Percentiles rank a stretch among this genome's conserved stretches.
Evolutionary conservation across 2,329 filamentous ascomycete genomes (phyloP).

Genomic region (Xylariaceae sp.): DNA sequence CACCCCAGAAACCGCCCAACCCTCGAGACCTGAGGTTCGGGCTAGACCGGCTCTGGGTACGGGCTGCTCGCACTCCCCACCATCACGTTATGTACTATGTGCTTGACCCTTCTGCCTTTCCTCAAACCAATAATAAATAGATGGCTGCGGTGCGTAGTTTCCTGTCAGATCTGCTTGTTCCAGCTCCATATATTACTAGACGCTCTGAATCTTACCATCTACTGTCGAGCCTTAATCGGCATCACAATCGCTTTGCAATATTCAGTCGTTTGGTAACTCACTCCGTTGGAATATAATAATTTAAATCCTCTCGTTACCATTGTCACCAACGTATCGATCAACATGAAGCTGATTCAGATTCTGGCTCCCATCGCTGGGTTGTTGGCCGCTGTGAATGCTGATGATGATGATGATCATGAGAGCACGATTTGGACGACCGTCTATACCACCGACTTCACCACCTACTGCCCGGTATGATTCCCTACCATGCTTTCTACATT

Average conservation of each 20-base stretch:
- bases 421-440: constrained; percentile 45
- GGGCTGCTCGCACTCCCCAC: constrained; percentile 27
- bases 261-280: constrained; percentile 29
- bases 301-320: constrained; percentile 27
- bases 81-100: constrained; percentile 24
- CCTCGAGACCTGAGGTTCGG: constrained; percentile 23
- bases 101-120: constrained; percentile 5
- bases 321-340: constrained; percentile 27
- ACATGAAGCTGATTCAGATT: constrained; percentile 42
- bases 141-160: constrained; percentile 25
- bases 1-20: constrained; percentile 25
- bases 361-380: constrained; percentile 39
- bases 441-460: constrained; percentile 42
- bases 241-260: constrained; percentile 31
- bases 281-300: constrained; percentile 24
- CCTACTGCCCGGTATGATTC: constrained; percentile 47
- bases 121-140: constrained; percentile 27
- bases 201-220: constrained; percentile 19
- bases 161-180: constrained; percentile 5
- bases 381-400: constrained; percentile 34
- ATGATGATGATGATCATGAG: constrained; percentile 28
- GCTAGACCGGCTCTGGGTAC: constrained; percentile 22
- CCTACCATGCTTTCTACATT: neutral
- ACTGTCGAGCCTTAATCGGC: constrained; percentile 23
- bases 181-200: constrained; percentile 27